These are phyloP conservation scores for Boletus sp. DNA, from an alignment of 1,284 basidiomycete genomes.

Conservation along the genomic window DNA sequence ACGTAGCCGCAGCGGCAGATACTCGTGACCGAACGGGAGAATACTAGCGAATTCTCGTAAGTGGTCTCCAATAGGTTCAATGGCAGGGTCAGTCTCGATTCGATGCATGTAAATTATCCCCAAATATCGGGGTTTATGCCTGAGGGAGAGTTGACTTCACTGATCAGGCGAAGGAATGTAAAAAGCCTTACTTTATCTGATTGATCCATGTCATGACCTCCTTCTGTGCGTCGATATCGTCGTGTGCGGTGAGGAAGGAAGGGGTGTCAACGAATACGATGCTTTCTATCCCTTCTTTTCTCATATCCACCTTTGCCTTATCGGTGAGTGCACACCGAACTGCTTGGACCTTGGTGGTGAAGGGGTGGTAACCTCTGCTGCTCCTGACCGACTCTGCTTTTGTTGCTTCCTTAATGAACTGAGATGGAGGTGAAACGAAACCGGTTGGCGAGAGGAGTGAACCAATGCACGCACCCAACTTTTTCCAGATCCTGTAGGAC, in stretches of 20 bases:
- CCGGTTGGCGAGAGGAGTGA: too few relatives aligned
- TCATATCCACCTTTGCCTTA: conserved; percentile 10
- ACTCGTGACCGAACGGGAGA: not conserved
- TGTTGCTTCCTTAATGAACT: conserved; percentile 27
- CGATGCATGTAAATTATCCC: conserved; percentile 31
- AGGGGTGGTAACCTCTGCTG: conserved; percentile 19
- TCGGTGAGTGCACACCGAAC: conserved; percentile 26
- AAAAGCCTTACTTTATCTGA: not conserved
- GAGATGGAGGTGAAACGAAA: conserved; percentile 3
- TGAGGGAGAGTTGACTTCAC: conserved; percentile 1
- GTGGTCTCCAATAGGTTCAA: conserved; percentile 17
- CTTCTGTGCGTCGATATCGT: conserved; percentile 11
- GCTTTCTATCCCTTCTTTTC: conserved; percentile 6
- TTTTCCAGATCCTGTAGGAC: conserved; percentile 32
- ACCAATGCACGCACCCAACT: conserved; percentile 26
- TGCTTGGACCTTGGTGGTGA: conserved; percentile 19
- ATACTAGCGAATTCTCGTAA: conserved; percentile 6
- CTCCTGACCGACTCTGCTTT: not conserved
- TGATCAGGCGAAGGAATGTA: not conserved
- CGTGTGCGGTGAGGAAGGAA: conserved; percentile 23
- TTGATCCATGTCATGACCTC: conserved; percentile 17
- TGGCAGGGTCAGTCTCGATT: conserved; percentile 22
- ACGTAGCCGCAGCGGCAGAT: conserved; percentile 4
- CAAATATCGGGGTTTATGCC: conserved; percentile 9
- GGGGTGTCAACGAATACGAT: conserved; percentile 29